Evolutionary conservation across 306 rosid species (phyloP).

Genomic region (Astragalus membranaceus): DNA sequence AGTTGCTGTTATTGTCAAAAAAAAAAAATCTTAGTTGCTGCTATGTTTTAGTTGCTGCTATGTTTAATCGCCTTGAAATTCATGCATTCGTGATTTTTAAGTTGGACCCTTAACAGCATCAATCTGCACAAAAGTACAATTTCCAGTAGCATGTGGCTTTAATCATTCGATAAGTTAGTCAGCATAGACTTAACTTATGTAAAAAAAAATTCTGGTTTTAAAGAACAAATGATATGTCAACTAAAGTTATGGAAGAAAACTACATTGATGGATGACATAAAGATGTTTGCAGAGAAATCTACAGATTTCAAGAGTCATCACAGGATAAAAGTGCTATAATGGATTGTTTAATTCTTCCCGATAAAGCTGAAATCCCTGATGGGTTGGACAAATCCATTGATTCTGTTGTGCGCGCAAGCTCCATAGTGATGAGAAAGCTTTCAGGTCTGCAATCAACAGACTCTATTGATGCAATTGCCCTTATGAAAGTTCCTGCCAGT

Average conservation of each 20-base stretch:
- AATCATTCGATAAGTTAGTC: not conserved
- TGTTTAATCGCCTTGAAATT: not conserved
- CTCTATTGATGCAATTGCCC: conserved; percentile 71
- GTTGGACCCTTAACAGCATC: not conserved
- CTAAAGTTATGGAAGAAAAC: not conserved
- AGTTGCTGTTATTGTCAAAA: too few species aligned
- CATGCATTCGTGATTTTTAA: too few species aligned
- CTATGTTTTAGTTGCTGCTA: too few species aligned
- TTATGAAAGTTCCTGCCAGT: conserved; percentile 64
- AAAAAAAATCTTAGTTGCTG: too few species aligned
- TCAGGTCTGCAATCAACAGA: conserved; percentile 73
- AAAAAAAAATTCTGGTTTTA: too few species aligned
- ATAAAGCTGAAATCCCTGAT: conserved; percentile 52
- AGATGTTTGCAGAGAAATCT: conserved; percentile 64
- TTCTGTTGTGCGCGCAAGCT: conserved; percentile 56
- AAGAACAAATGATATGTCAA: not conserved
- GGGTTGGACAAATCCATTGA: conserved; percentile 42
- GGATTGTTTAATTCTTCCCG: conserved; percentile 69
- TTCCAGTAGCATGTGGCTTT: not conserved
- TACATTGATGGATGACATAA: conserved; percentile 10
- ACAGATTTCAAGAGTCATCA: conserved; percentile 50
- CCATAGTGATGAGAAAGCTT: conserved; percentile 65
- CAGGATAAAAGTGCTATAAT: conserved; percentile 42
- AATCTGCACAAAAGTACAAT: not conserved
- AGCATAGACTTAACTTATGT: not conserved